phyloP scores from a whole-genome alignment of 2,329 filamentous ascomycete genomes.

The Sphaerulina vaccinii region DNA sequence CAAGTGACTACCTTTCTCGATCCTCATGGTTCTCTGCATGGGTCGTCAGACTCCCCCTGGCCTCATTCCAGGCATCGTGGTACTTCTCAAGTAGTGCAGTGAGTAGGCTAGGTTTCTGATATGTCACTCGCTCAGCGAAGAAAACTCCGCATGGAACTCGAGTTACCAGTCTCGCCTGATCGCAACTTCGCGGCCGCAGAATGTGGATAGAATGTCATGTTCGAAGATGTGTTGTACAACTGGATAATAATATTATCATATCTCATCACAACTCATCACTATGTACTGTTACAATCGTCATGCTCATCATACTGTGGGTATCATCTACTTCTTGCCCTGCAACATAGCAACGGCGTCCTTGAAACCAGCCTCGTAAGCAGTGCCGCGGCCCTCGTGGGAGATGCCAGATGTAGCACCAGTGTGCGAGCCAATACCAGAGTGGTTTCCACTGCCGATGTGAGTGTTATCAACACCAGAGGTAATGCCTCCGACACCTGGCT shows the following conservation, averaged over 20 bases:
- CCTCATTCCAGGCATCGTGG: no score
- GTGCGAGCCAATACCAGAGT: constrained; percentile 5
- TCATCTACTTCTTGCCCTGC: not conserved
- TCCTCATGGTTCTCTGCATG: no score
- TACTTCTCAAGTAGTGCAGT: no score
- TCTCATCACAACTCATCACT: not conserved
- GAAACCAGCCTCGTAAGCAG: not conserved
- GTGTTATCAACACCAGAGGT: constrained; percentile 13
- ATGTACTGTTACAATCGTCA: not conserved
- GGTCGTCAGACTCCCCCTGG: no score
- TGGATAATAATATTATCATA: not conserved
- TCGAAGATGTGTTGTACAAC: not conserved
- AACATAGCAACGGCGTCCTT: constrained; percentile 11
- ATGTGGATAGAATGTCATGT: no score
- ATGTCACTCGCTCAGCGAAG: no score
- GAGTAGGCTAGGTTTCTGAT: no score
- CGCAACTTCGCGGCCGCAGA: no score
- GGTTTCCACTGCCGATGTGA: constrained; percentile 2
- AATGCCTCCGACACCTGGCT: constrained; percentile 7
- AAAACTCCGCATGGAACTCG: no score
- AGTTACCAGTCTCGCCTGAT: no score
- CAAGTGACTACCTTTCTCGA: no score
- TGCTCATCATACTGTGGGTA: not conserved
- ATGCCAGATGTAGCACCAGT: not conserved
- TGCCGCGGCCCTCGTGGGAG: not conserved